Base-by-base conservation (phyloP, 495 filamentous ascomycete genomes). In the Talaromyces borbonicus region DNA sequence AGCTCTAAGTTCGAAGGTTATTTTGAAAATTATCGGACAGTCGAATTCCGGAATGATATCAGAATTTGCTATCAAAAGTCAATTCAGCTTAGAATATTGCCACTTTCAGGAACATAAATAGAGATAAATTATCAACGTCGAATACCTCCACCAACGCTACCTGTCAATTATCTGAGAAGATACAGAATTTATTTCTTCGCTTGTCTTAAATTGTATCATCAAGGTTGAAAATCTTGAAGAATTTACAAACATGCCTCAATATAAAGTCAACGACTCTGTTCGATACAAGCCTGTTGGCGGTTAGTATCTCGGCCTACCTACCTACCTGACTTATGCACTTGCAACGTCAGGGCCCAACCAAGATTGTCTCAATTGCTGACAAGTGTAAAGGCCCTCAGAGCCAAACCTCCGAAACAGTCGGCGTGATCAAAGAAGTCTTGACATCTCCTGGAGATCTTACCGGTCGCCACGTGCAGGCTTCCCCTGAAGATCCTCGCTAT, bases 261-360 rank as follows among this genome's bases (percentile, higher is more conserved):
- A 48, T 47, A 41, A 40, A 4, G 30, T 57, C 41, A 60, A 60
- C 45, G 49, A 65, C 12, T 39, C 42, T 32, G 58, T 65, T 27
- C 57, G 48, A 32, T 65, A 65, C 51, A 63, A 58, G 50, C 60
- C 62, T 29, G 62, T 65, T 6, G 58, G 60, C 14, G 62, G 62
- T 65, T 55, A 48, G 54, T 43, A 8, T 25, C 12, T 38, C 18
- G 20, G 15, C 22, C 8, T 16, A 32, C 7, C 2, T 37, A 20
- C 5, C n/a, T 14, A 36, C 16, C 5, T 6, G 26, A 29, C 3
- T n/a, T 27, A n/a, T 44, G 20, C 3, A 46, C 12, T 11, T 18
- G 7, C 19, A 7, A 6, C 16, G 16, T 15, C n/a, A 1, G 31
- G 31, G 9, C 29, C 2, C 12, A 42, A 23, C 12, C 30, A 1